Conservation (phyloP, 495 filamentous ascomycete genomes). For the Penicillium daleae region DNA sequence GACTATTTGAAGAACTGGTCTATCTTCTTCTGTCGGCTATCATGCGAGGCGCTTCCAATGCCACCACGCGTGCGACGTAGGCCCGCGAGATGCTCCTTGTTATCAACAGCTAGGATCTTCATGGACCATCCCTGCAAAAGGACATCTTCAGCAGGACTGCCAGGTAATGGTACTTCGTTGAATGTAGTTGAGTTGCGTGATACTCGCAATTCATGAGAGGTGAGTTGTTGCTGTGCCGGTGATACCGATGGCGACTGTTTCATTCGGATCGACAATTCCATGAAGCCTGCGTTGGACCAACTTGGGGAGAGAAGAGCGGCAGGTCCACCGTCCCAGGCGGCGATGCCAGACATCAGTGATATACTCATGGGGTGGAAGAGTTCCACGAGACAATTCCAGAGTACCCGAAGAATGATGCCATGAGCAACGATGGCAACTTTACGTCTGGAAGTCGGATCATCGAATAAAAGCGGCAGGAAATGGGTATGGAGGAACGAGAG, state of each 20-base stretch:
- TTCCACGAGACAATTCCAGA: conserved; percentile 65
- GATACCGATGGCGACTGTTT: not conserved
- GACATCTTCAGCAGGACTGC: not conserved
- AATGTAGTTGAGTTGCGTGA: not conserved
- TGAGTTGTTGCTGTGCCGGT: not conserved
- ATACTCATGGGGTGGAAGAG: conserved; percentile 52
- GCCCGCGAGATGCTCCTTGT: conserved; percentile 66
- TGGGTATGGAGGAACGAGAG: conserved; percentile 64
- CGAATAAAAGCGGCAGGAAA: conserved; percentile 59
- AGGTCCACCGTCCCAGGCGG: conserved; percentile 14
- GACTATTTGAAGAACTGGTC: conserved; percentile 73
- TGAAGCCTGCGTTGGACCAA: conserved; percentile 71
- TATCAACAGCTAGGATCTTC: conserved; percentile 42
- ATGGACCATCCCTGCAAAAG: conserved; percentile 29
- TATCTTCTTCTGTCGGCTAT: conserved; percentile 70
- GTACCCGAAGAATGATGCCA: conserved; percentile 71
- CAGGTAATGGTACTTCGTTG: not conserved
- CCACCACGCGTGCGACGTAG: conserved; percentile 73
- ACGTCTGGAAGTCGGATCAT: conserved; percentile 23
- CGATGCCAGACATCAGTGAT: conserved; percentile 14
- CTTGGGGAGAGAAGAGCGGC: conserved; percentile 34
- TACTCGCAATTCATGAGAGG: not conserved
- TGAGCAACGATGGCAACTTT: conserved; percentile 74
- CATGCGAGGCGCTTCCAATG: conserved; percentile 73
- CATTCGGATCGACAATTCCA: conserved; percentile 51